A percentile compares a stretch with the other conserved stretches of the same genome.
phyloP scores from a whole-genome alignment of 768 basidiomycete genomes.

The Gyrodon lividus region DNA sequence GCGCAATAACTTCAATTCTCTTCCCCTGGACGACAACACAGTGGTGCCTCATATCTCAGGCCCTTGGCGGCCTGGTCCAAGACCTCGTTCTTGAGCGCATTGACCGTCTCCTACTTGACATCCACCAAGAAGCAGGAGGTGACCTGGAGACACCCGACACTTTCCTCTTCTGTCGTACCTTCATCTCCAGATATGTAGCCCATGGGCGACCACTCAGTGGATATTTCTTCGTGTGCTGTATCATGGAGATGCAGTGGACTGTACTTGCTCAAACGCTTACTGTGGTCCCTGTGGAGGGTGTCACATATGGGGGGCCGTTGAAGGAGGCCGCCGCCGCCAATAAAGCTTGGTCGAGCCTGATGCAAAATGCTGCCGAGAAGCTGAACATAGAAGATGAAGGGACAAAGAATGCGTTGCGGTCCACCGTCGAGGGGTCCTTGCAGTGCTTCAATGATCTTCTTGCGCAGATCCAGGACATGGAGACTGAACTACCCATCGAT shows the following conservation, averaged over 20 bases:
- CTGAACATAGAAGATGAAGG: constrained; percentile 37
- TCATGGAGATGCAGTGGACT: constrained; percentile 84
- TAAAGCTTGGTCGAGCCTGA: constrained; percentile 72
- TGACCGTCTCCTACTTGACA: constrained; percentile 66
- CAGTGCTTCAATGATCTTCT: constrained; percentile 78
- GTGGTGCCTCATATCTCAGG: constrained; percentile 56
- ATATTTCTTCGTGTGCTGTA: constrained; percentile 87
- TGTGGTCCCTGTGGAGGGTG: constrained; percentile 34
- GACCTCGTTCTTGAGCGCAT: constrained; percentile 68
- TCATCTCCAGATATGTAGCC: constrained; percentile 72
- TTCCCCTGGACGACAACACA: constrained; percentile 71
- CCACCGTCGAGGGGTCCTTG: constrained; percentile 59
- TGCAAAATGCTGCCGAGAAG: constrained; percentile 46
- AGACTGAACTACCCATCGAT: constrained; percentile 72
- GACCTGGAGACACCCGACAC: constrained; percentile 29
- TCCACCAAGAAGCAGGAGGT: constrained; percentile 52
- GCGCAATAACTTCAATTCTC: constrained; percentile 77
- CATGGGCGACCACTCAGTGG: constrained; percentile 79
- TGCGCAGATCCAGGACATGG: constrained; percentile 80
- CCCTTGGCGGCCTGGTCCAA: constrained; percentile 61
- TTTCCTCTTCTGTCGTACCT: constrained; percentile 61
- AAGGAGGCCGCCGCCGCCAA: constrained; percentile 83
- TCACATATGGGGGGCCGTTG: constrained; percentile 24
- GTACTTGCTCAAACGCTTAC: constrained; percentile 70
- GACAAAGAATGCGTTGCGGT: constrained; percentile 42